These are phyloP conservation scores for Coelastrella sp. DNA, from an alignment of 139 green algal species.

Conservation along the genomic window DNA sequence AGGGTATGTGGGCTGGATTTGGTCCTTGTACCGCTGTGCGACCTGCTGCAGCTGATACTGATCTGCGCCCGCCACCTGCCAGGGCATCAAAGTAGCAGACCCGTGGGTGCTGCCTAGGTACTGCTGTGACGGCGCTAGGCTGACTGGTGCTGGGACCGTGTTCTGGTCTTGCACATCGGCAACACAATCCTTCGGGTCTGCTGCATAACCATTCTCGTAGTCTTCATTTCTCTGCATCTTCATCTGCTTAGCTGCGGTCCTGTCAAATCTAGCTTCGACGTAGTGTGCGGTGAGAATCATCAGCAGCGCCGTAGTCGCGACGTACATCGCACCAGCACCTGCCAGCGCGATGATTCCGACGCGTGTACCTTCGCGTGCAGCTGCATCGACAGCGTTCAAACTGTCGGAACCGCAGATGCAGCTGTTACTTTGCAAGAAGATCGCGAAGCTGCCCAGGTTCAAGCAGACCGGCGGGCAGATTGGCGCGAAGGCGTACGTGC, in stretches of 20 bases:
- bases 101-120: background rate
- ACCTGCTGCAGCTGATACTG: background rate
- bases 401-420: slow-evolving; percentile 24
- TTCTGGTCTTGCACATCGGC: background rate
- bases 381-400: background rate
- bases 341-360: slow-evolving; percentile 3
- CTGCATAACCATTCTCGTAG: slow-evolving; percentile 25
- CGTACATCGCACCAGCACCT: slow-evolving; percentile 10
- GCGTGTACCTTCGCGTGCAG: background rate
- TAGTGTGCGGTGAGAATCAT: slow-evolving; percentile 29
- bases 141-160: background rate
- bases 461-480: slow-evolving; percentile 33
- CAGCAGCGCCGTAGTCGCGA: slow-evolving; percentile 10
- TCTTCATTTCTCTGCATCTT: background rate
- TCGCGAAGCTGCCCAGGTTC: slow-evolving; percentile 32
- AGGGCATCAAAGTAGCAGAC: background rate
- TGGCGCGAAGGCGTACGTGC: background rate
- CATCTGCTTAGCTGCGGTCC: background rate
- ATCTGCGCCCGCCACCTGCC: background rate
- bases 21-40: background rate
- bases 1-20: background rate
- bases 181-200: slow-evolving; percentile 25
- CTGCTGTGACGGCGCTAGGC: background rate
- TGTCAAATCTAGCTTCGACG: slow-evolving; percentile 5
- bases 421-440: slow-evolving; percentile 31